Base-by-base conservation (phyloP, 768 basidiomycete genomes). In the Pulveroboletus sp. region DNA sequence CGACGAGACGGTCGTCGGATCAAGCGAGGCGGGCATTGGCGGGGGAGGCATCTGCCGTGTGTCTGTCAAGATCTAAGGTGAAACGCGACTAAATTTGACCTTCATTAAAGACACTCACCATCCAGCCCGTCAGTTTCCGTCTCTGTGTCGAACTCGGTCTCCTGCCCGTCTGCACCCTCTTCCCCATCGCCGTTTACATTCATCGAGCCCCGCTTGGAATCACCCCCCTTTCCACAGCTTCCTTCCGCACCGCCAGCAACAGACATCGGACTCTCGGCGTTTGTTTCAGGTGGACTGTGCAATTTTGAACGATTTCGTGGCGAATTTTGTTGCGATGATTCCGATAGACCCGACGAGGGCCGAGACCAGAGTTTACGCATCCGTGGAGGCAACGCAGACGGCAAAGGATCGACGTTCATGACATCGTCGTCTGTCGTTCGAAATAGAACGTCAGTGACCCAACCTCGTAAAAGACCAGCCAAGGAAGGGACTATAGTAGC, bases 321-420 rank as follows among this genome's bases (percentile, higher is more conserved):
- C 23, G 20, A 3, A 34, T 30, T 26, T 29, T 51, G 54, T 35
- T 50, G 44, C n/a, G n/a, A 22, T 34, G 37, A 5, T 43, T 63
- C 49, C 2, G 19, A 6, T 31, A 42, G 53, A 30, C 9, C 12
- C 3, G 27, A n/a, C 11, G 39, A 29, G n/a, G 45, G 45, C 17
- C 61, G 64, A 20, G 66, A 58, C 74, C 73, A 72, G 4, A 54
- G 53, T 54, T 82, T 86, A 32, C 84, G 72, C 77, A 86, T 77
- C 65, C 81, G 81, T 4, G 83, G 83, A 6, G 83, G 84, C 56
- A 85, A 72, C 42, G 65, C 31, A 11, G 54, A 47, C 13, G 41
- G 26, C 9, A 50, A 49, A 29, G 52, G 45, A 4, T 56, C 58
- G 3, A 60, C 48, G 6, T 61, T 58, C 50, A 58, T 54, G 30